Conservation (phyloP, 768 basidiomycete species). For the Ephemerocybe angulata region DNA sequence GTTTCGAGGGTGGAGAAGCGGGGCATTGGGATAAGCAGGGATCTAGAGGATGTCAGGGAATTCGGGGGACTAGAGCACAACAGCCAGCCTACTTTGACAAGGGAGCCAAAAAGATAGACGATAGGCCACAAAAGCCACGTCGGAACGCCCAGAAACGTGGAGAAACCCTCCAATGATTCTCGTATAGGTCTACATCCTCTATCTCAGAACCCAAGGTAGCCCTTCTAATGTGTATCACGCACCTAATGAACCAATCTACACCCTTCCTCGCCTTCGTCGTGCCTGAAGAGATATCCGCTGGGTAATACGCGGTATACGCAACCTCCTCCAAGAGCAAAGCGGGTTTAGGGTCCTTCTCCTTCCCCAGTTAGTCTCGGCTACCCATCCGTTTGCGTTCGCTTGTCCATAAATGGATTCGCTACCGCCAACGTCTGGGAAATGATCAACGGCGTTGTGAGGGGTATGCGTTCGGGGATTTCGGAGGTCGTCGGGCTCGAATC, state of each 20-base stretch:
- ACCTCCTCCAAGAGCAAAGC: conserved; percentile 59
- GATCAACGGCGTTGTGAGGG: neutral
- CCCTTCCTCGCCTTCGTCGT: conserved; percentile 33
- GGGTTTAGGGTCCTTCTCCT: conserved; percentile 28
- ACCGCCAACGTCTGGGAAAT: neutral
- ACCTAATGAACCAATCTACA: conserved; percentile 58
- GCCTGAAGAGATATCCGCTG: conserved; percentile 38
- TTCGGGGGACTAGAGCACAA: neutral
- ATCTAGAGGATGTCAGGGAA: conserved; percentile 35
- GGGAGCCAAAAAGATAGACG: conserved; percentile 46
- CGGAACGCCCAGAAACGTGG: conserved; percentile 45
- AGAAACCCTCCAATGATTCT: conserved; percentile 46
- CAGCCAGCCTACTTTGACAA: conserved; percentile 39
- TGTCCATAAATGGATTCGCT: neutral
- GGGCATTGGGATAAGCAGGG: conserved; percentile 54
- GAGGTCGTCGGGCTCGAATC: neutral
- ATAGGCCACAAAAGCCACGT: conserved; percentile 47
- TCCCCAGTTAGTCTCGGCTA: neutral
- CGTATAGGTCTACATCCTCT: conserved; percentile 35
- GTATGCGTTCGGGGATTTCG: neutral
- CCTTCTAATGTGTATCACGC: conserved; percentile 12
- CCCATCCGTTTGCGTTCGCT: neutral
- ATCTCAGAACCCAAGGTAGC: neutral
- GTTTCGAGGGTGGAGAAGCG: conserved; percentile 41
- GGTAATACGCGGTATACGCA: conserved; percentile 64